phyloP scores from a whole-genome alignment of 805 yeast species.

The Cyberlindnera saturnus region DNA sequence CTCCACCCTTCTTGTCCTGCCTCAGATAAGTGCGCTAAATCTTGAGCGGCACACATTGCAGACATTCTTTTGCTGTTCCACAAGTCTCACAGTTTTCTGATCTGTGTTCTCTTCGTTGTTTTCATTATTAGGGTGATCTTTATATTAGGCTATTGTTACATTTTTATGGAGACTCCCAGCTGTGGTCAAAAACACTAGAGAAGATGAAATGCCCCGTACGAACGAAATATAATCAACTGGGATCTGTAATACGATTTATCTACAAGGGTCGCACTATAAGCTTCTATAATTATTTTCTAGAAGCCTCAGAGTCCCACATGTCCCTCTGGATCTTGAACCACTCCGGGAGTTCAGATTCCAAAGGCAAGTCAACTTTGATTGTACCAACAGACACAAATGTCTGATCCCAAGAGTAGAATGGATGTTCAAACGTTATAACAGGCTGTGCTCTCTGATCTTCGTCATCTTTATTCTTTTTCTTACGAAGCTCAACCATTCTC shows the following conservation, averaged over 20 bases:
- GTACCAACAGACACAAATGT: conserved; percentile 14
- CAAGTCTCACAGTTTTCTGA: conserved; percentile 39
- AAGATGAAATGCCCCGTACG: too few relatives aligned
- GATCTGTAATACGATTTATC: not conserved
- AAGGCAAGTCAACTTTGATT: conserved; percentile 37
- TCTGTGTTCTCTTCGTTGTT: conserved; percentile 16
- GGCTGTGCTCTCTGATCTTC: conserved; percentile 3
- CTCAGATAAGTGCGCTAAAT: conserved; percentile 32
- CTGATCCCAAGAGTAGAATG: conserved; percentile 16
- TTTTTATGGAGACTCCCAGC: not conserved
- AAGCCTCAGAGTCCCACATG: conserved; percentile 49
- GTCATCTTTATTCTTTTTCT: conserved; percentile 26
- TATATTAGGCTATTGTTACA: too few relatives aligned
- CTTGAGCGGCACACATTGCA: too few relatives aligned
- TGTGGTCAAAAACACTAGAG: too few relatives aligned
- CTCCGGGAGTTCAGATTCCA: conserved; percentile 55
- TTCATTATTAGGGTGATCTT: not conserved
- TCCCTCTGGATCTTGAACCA: conserved; percentile 70
- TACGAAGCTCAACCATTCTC: conserved; percentile 43
- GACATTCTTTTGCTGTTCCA: conserved; percentile 36
- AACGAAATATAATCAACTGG: too few relatives aligned
- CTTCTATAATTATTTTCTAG: not conserved
- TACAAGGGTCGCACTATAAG: not conserved
- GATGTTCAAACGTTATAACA: not conserved
- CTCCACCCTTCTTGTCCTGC: too few relatives aligned